These are phyloP conservation scores for Allantophomopsis lycopodina DNA, from an alignment of 2,329 filamentous ascomycete genomes.

Conservation along the genomic window DNA sequence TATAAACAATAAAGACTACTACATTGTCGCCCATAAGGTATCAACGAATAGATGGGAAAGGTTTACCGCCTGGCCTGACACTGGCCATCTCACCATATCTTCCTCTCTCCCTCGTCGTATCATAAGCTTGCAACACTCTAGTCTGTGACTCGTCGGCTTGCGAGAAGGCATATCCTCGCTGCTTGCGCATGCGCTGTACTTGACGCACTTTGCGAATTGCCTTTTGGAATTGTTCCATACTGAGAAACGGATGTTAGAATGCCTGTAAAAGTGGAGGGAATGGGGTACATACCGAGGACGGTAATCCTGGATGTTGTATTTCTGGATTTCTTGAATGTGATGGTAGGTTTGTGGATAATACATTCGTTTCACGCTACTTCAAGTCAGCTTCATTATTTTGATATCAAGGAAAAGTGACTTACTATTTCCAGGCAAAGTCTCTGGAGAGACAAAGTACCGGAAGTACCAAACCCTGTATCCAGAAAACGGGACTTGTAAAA, in stretches of 20 bases:
- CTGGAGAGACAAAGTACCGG: constrained; percentile 71
- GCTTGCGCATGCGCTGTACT: constrained; percentile 98
- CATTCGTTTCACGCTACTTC: constrained; percentile 64
- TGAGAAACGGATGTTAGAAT: constrained; percentile 18
- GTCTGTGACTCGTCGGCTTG: constrained; percentile 96
- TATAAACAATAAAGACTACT: too few relatives aligned
- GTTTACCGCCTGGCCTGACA: constrained; percentile 9
- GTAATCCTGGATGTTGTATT: constrained; percentile 99
- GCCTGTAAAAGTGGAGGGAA: background rate
- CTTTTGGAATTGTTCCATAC: constrained; percentile 99
- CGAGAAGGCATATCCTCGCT: constrained; percentile 95
- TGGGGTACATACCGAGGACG: constrained; percentile 59
- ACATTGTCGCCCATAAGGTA: too few relatives aligned
- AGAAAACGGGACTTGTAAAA: constrained; percentile 75
- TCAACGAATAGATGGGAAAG: background rate
- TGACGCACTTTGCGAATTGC: constrained; percentile 96
- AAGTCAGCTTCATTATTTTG: too few relatives aligned
- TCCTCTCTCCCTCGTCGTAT: constrained; percentile 85
- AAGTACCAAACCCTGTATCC: constrained; percentile 74
- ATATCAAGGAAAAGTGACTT: constrained; percentile 11
- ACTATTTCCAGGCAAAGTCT: constrained; percentile 94
- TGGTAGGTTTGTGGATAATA: constrained; percentile 93
- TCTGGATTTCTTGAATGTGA: constrained; percentile 98
- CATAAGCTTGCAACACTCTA: constrained; percentile 89
- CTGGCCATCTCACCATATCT: constrained; percentile 85